These are phyloP conservation scores for Phaeotremella fagi DNA, from an alignment of 768 basidiomycete genomes.

Conservation along the genomic window DNA sequence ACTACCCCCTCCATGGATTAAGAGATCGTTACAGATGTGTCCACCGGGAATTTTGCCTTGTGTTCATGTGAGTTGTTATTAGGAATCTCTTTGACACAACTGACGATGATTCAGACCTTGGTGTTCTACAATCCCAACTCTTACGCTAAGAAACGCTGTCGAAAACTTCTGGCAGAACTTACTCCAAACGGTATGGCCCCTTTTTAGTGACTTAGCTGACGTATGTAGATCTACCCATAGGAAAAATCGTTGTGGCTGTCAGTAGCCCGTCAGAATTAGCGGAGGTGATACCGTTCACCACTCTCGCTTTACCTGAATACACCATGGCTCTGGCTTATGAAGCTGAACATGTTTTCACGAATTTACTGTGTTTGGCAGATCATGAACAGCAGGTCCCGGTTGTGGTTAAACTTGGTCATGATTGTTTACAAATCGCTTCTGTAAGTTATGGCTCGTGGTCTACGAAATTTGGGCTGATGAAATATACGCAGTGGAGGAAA, in stretches of 20 bases:
- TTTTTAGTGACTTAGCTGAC: background rate
- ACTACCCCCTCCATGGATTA: slow-evolving; percentile 31
- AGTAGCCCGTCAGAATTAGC: slow-evolving; percentile 35
- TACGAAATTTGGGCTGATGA: background rate
- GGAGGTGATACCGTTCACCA: slow-evolving; percentile 35
- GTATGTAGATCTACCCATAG: slow-evolving; percentile 11
- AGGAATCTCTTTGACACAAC: background rate
- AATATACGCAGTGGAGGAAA: slow-evolving; percentile 60
- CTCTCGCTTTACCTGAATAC: slow-evolving; percentile 28
- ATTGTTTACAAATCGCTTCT: slow-evolving; percentile 39
- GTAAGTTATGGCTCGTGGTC: slow-evolving; percentile 14
- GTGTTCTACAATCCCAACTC: slow-evolving; percentile 41
- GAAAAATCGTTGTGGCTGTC: slow-evolving; percentile 26
- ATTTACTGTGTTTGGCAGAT: slow-evolving; percentile 37
- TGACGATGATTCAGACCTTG: slow-evolving; percentile 17
- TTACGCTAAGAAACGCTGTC: slow-evolving; percentile 22
- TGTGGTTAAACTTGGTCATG: slow-evolving; percentile 52
- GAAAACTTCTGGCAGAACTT: slow-evolving; percentile 25
- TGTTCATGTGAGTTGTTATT: slow-evolving; percentile 19
- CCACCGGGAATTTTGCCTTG: slow-evolving; percentile 25
- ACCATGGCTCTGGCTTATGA: slow-evolving; percentile 38
- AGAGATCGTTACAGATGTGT: slow-evolving; percentile 26
- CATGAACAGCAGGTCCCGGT: slow-evolving; percentile 70
- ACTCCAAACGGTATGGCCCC: slow-evolving; percentile 13
- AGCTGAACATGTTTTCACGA: slow-evolving; percentile 37